Evolutionary conservation across 2,329 filamentous ascomycete species (phyloP).

Genomic region (Karstenula rhodostoma): DNA sequence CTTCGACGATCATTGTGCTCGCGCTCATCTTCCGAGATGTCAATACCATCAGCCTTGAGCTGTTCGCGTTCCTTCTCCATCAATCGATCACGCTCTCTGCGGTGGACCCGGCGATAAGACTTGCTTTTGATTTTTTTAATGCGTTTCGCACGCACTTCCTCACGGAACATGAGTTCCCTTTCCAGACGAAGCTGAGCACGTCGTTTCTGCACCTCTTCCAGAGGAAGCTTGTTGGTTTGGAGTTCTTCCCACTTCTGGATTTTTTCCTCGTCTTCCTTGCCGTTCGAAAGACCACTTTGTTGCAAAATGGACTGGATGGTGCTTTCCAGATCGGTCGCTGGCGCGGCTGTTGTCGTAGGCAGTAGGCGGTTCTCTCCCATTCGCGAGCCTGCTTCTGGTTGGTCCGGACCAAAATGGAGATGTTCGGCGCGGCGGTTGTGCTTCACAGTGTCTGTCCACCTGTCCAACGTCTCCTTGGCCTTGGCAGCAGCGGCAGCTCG

Average conservation of each 20-base stretch:
- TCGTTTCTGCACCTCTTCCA: conserved; percentile 76
- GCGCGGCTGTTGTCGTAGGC: conserved; percentile 63
- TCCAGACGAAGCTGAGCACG: conserved; percentile 78
- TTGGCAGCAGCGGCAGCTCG: conserved; percentile 85
- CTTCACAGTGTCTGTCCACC: conserved; percentile 96
- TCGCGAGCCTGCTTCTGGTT: conserved; percentile 69
- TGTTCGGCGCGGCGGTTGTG: conserved; percentile 91
- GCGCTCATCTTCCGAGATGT: conserved; percentile 69
- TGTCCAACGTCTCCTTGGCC: conserved; percentile 86
- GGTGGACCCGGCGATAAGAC: conserved; percentile 88
- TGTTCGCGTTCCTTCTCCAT: conserved; percentile 66
- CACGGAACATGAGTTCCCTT: conserved; percentile 85
- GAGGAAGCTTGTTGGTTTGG: conserved; percentile 74
- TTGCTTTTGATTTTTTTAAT: conserved; percentile 99
- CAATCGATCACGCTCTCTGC: conserved; percentile 74
- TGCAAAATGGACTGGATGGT: conserved; percentile 89
- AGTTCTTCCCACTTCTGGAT: conserved; percentile 74
- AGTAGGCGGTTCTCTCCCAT: conserved; percentile 71
- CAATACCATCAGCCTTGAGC: conserved; percentile 65
- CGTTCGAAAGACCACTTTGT: conserved; percentile 79
- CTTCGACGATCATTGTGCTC: conserved; percentile 75
- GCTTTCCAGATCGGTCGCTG: conserved; percentile 82
- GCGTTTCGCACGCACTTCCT: conserved; percentile 86
- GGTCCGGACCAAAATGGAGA: conserved; percentile 83
- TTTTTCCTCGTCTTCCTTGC: conserved; percentile 67